Evolutionary conservation across 2,329 filamentous ascomycete species (phyloP).

Genomic region (Aureobasidium sp.): DNA sequence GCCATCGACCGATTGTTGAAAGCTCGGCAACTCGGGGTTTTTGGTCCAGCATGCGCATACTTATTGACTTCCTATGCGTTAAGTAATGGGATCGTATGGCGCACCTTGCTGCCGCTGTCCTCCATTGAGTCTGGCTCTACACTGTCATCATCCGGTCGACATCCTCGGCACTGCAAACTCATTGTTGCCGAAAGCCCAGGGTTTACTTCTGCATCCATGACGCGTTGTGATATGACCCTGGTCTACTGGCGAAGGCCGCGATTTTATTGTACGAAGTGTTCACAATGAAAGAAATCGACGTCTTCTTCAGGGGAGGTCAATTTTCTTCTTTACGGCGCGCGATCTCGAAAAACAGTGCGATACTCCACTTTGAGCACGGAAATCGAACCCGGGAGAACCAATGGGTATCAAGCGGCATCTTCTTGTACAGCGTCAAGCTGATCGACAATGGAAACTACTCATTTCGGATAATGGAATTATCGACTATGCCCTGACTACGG

Average conservation of each 20-base stretch:
- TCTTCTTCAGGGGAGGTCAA: not conserved
- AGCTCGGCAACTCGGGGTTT: not conserved
- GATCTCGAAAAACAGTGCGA: slow-evolving; percentile 3
- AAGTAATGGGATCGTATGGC: not conserved
- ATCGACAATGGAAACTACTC: slow-evolving; percentile 4
- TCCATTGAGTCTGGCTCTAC: not conserved
- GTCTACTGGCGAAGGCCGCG: not conserved
- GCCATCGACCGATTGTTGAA: not conserved
- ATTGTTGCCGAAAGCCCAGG: not conserved
- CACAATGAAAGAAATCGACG: not conserved
- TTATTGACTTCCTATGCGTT: not conserved
- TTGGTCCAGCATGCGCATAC: not conserved
- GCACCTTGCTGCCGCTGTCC: not conserved
- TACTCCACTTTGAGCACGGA: slow-evolving; percentile 10
- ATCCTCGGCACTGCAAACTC: not conserved
- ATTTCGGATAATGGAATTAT: slow-evolving; percentile 2
- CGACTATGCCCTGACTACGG: not conserved
- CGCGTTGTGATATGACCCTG: no score
- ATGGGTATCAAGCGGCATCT: slow-evolving; percentile 4
- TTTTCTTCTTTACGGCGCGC: not conserved
- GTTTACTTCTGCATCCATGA: not conserved
- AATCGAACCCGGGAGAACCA: slow-evolving; percentile 3
- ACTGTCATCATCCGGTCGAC: not conserved
- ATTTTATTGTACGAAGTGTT: not conserved
- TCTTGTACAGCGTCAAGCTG: slow-evolving; percentile 8